Evolutionary conservation across 306 rosid genomes (phyloP).

Genomic region (Acmispon strigosus): DNA sequence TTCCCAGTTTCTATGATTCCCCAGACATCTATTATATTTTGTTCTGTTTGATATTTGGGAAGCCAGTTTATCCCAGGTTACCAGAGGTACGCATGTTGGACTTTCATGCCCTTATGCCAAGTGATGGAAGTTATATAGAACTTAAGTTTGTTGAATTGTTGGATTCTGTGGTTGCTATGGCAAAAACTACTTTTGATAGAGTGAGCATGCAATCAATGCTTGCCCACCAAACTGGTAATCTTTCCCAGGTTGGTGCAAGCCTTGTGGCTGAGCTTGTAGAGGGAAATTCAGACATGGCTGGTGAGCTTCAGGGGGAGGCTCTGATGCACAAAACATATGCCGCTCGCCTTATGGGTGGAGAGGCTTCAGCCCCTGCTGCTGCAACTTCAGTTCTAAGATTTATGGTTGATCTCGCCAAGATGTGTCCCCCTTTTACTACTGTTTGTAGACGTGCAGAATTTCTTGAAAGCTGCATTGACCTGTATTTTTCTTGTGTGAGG

Average conservation of each 20-base stretch:
- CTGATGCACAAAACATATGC: conserved; percentile 99
- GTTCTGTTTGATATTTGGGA: conserved; percentile 95
- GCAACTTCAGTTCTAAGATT: conserved; percentile 93
- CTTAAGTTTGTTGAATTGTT: conserved; percentile 73
- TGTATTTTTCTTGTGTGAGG: conserved; percentile 98
- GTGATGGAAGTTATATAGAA: conserved; percentile 70
- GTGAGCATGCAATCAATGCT: conserved; percentile 86
- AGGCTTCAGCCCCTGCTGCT: conserved; percentile 98
- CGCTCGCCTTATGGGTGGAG: conserved; percentile 99
- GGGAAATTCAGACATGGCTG: conserved; percentile 90
- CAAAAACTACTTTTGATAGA: conserved; percentile 87
- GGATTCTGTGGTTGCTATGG: conserved; percentile 93
- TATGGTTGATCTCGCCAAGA: conserved; percentile 99
- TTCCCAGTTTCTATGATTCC: conserved; percentile 93
- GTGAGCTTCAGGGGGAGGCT: conserved; percentile 99
- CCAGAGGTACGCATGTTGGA: conserved; percentile 99
- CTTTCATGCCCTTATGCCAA: conserved; percentile 98
- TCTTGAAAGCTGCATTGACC: conserved; percentile 93
- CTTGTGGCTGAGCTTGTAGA: conserved; percentile 98
- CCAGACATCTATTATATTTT: conserved; percentile 95
- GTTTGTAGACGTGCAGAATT: conserved; percentile 88
- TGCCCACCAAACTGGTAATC: conserved; percentile 92
- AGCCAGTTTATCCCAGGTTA: conserved; percentile 94
- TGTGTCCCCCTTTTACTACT: conserved; percentile 84
- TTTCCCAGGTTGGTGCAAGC: conserved; percentile 91